phyloP scores from a whole-genome alignment of 805 yeast genomes.

The Debaryomyces hansenii region DNA sequence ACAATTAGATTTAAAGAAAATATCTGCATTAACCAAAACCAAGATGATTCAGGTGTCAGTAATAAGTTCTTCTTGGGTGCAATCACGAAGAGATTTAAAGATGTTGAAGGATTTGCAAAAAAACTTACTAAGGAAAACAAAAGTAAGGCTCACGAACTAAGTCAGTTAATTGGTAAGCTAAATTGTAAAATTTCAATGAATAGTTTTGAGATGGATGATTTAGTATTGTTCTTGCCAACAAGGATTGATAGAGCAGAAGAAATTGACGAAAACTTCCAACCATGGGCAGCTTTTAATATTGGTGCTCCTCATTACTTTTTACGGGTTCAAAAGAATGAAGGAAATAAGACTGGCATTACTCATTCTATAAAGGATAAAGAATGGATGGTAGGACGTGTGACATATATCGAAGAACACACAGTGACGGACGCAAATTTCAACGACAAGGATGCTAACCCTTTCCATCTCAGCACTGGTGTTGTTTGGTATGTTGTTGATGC shows the following conservation, averaged over 20 bases:
- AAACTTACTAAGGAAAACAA: slow-evolving; percentile 74
- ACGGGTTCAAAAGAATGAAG: slow-evolving; percentile 36
- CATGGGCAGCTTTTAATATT: slow-evolving; percentile 95
- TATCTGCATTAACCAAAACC: slow-evolving; percentile 15
- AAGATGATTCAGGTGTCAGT: slow-evolving; percentile 16
- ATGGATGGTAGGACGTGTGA: slow-evolving; percentile 79
- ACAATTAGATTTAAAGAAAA: slow-evolving; percentile 27
- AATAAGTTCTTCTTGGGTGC: slow-evolving; percentile 38
- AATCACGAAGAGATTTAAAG: slow-evolving; percentile 74
- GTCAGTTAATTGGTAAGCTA: slow-evolving; percentile 30
- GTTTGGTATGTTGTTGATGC: slow-evolving; percentile 68
- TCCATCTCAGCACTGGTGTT: slow-evolving; percentile 58
- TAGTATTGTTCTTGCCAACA: slow-evolving; percentile 85
- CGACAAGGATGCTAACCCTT: slow-evolving; percentile 55
- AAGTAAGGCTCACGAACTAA: slow-evolving; percentile 47
- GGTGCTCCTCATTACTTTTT: slow-evolving; percentile 85
- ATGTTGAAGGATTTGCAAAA: slow-evolving; percentile 87
- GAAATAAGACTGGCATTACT: neutral
- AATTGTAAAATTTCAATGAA: slow-evolving; percentile 63
- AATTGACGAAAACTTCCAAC: slow-evolving; percentile 32
- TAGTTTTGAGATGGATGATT: slow-evolving; percentile 69
- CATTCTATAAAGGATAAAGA: slow-evolving; percentile 49
- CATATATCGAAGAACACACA: slow-evolving; percentile 51
- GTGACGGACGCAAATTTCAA: slow-evolving; percentile 47
- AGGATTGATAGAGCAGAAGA: slow-evolving; percentile 39